Evolutionary conservation across 768 basidiomycete genomes (phyloP).

Genomic region (Termitomyces sp.): DNA sequence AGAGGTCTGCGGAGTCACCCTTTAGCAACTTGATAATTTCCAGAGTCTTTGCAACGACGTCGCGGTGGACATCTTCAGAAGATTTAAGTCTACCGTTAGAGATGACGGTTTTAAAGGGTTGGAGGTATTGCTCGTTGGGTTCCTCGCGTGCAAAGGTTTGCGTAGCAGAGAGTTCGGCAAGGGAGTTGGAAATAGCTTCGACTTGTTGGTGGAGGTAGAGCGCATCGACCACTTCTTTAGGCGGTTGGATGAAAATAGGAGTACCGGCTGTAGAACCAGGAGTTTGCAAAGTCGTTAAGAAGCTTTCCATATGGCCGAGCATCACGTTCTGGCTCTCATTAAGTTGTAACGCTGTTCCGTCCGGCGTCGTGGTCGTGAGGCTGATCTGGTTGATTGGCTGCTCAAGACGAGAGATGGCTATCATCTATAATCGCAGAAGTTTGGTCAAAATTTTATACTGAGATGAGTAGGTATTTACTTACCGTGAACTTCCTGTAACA

Average conservation of each 20-base stretch:
- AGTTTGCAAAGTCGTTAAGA: conserved; percentile 7
- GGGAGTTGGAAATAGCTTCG: conserved; percentile 11
- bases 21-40: conserved; percentile 10
- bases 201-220: conserved; percentile 16
- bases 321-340: conserved; percentile 10
- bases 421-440: not conserved
- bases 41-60: conserved; percentile 10
- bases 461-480: not conserved
- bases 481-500: conserved; percentile 17
- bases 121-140: conserved; percentile 9
- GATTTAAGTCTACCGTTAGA: not conserved
- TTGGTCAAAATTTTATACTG: not conserved
- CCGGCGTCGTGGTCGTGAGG: not conserved
- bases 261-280: not conserved
- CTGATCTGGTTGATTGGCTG: conserved; percentile 6
- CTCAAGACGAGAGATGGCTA: conserved; percentile 15
- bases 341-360: not conserved
- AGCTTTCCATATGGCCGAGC: conserved; percentile 9
- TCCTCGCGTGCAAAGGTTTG: conserved; percentile 7
- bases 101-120: conserved; percentile 10
- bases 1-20: conserved; percentile 8
- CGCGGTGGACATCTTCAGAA: conserved; percentile 5
- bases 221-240: conserved; percentile 5
- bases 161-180: conserved; percentile 5
- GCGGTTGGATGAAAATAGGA: conserved; percentile 3